Percentiles rank a stretch among this genome's conserved stretches.
Conservation (phyloP, 306 rosid species). For the Vachellia collinsii region DNA sequence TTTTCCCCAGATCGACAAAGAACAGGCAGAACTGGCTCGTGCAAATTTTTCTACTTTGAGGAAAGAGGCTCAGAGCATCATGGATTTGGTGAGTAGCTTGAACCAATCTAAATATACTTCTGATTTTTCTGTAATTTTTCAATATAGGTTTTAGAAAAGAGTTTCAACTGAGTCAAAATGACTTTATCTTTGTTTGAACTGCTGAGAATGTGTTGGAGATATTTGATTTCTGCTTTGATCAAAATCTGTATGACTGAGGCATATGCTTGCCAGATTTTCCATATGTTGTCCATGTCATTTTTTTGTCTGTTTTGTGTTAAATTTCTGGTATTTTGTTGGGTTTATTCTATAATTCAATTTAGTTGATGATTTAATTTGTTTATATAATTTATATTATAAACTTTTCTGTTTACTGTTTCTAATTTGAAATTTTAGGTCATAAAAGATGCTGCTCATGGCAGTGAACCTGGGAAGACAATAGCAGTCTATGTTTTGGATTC, state of each 20-base stretch:
- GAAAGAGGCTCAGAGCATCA: conserved; percentile 84
- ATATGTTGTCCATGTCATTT: neutral
- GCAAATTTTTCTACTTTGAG: conserved; percentile 86
- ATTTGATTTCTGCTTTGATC: conserved; percentile 22
- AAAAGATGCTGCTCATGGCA: conserved; percentile 90
- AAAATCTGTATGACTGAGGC: neutral
- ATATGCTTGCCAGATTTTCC: conserved; percentile 8
- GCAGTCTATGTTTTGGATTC: conserved; percentile 87
- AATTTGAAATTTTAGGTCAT: conserved; percentile 61
- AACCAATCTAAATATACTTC: neutral
- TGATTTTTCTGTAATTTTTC: neutral
- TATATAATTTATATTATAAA: conserved; percentile 8
- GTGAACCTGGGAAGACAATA: conserved; percentile 94
- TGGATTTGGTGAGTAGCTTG: conserved; percentile 70
- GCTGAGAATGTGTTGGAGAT: conserved; percentile 7
- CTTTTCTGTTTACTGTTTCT: conserved; percentile 33
- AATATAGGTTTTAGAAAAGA: neutral
- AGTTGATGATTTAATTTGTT: conserved; percentile 1
- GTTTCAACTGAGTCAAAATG: neutral
- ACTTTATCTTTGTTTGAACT: conserved; percentile 1
- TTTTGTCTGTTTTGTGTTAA: neutral
- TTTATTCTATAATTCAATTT: neutral
- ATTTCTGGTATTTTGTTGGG: neutral
- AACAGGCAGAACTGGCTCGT: conserved; percentile 82
- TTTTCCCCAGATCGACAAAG: conserved; percentile 78